Conservation (phyloP, 495 filamentous ascomycete species). For the Lichenothelia convexa region DNA sequence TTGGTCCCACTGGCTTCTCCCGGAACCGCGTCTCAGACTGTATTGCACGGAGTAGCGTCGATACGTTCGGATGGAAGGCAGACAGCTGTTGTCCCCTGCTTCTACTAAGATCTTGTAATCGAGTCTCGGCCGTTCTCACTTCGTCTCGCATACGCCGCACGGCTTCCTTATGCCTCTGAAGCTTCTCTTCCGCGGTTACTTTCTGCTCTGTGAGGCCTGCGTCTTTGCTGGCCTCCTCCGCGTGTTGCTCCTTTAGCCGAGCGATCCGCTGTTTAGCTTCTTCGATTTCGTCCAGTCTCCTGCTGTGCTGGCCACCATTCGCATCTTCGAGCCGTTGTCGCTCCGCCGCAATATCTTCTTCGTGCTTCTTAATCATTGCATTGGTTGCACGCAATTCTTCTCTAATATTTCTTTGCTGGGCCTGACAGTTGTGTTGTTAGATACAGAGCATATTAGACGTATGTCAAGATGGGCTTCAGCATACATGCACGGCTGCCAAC, state of each 20-base stretch:
- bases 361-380: conserved; percentile 16
- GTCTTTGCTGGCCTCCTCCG: conserved; percentile 13
- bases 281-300: conserved; percentile 21
- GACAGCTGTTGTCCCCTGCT: conserved; percentile 30
- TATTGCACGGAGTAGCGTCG: conserved; percentile 45
- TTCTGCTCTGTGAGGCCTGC: conserved; percentile 23
- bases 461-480: background rate
- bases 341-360: conserved; percentile 15
- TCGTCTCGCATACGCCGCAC: no score
- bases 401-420: conserved; percentile 30
- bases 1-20: conserved; percentile 61
- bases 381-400: conserved; percentile 18
- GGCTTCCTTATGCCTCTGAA: no score
- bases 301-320: conserved; percentile 16
- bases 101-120: conserved; percentile 30
- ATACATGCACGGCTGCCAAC: conserved; percentile 1
- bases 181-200: conserved; percentile 8
- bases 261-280: conserved; percentile 33
- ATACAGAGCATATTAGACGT: background rate
- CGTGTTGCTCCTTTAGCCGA: conserved; percentile 23
- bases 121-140: conserved; percentile 25
- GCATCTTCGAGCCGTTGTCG: conserved; percentile 14
- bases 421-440: conserved; percentile 14
- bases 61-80: conserved; percentile 44
- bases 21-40: conserved; percentile 45